Percentiles rank a stretch among this genome's conserved stretches.
Evolutionary conservation across 2,329 filamentous ascomycete species (phyloP).

Genomic region (Stromatinia cepivora): DNA sequence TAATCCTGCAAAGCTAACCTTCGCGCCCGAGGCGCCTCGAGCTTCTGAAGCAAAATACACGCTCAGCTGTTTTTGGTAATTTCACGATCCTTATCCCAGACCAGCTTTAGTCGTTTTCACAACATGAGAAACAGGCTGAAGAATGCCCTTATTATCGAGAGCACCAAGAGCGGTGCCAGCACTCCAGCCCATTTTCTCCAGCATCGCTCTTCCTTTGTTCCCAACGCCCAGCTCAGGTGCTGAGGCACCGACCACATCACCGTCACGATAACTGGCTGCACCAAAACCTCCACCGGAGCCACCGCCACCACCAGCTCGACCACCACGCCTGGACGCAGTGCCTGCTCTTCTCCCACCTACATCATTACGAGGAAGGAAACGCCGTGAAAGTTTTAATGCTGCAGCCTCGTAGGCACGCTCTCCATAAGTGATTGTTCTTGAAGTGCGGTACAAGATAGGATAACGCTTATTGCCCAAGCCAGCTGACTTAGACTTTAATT

Average conservation of each 20-base stretch:
- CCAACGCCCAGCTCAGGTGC: constrained; percentile 80
- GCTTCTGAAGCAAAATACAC: no score
- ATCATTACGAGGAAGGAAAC: constrained; percentile 58
- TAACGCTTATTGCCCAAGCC: constrained; percentile 73
- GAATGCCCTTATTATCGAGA: constrained; percentile 80
- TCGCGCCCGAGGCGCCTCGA: not conserved
- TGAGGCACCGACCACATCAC: constrained; percentile 81
- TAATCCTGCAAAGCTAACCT: not conserved
- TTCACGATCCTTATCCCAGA: constrained; percentile 53
- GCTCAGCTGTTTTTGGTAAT: not conserved
- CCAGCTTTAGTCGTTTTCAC: constrained; percentile 87
- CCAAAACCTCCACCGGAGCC: constrained; percentile 40
- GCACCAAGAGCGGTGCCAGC: constrained; percentile 82
- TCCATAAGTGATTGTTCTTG: constrained; percentile 61
- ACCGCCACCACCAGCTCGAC: constrained; percentile 39
- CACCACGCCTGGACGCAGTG: constrained; percentile 40
- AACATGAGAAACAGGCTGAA: constrained; percentile 81
- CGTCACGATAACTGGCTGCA: constrained; percentile 69
- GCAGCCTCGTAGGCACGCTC: constrained; percentile 55
- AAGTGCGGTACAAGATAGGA: constrained; percentile 74
- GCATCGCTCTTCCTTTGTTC: constrained; percentile 81
- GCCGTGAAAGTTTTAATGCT: constrained; percentile 50
- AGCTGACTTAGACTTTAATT: constrained; percentile 79
- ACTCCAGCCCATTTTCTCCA: constrained; percentile 98
- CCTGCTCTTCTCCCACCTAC: constrained; percentile 40